Evolutionary conservation across 2,329 filamentous ascomycete species (phyloP), one percentile per base, ranked within the genome.

Genomic region (Ceratocystis huliohia): DNA sequence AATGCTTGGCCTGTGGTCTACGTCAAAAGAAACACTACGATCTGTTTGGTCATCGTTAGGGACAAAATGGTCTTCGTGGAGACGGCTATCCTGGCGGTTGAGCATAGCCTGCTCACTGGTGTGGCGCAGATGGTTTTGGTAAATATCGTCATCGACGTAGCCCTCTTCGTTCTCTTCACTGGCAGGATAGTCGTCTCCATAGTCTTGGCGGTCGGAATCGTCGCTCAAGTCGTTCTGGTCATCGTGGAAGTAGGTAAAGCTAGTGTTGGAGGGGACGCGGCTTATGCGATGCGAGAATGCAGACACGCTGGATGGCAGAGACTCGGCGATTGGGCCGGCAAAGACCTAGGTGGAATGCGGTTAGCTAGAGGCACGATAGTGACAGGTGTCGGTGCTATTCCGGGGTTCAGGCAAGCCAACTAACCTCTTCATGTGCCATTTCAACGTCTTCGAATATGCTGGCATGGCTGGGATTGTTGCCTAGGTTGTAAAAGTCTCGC

Each of bases 361-460:
- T 37, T 13, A 37, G 3, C 33, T 37, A 37, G 33, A 37, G 33
- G 0, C 33, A 13, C 8, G 8, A 37, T 37, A 37, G 33, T 10
- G 20, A 28, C 48, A 15, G 20, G 20, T n/a, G 20, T 5, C 20
- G 15, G 20, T 22, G 6, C 20, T 22, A 13, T 1, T 6, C 1
- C 8, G 20, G 8, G 5, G 22, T 20, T 10, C 1, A 22, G 20
- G 25, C 7, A 13, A 63, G 62, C 46, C 28, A 50, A 63, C 70
- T 67, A 72, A 94, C 89, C 83, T 97, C 93, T 74, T 96, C 90
- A 64, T 95, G 91, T 22, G 94, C 93, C 94, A 99, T 97, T 75
- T 96, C 93, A n/a, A 97, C 92, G 75, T 96, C 91, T 70, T 91
- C 91, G 71, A 96, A 87, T 71, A 96, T 87, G 76, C 90, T 96